Evolutionary conservation across 2,329 filamentous ascomycete genomes (phyloP), one percentile per base, ranked within the genome.

Genomic region (Penicillium oxalicum): DNA sequence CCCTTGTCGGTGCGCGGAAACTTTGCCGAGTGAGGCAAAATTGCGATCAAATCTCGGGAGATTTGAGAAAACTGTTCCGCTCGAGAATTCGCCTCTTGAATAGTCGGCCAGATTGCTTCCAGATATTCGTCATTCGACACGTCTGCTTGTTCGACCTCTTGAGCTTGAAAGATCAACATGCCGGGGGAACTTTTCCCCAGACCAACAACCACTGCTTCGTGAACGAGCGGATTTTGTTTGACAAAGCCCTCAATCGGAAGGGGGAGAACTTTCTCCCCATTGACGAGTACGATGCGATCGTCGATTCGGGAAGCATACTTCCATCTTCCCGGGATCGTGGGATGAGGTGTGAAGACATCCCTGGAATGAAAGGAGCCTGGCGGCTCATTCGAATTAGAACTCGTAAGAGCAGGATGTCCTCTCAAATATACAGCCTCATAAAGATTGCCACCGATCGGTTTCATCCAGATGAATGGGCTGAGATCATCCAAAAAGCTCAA

Each of bases 1-100:
- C 75, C 74, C 56, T 81, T 81, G 46, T 80, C 78, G 0, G 78
- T 80, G 2, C 65, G 62, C 0, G 77, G 76, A 40, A 74, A 79
- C 0, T 67, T 56, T 0, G 63, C 56, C 12, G 68, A 66, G 5
- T 49, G 50, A 2, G 66, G 61, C 3, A 75, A 46, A 2, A 67
- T 53, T 6, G 59, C 55, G 24, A 75, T 59, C 61, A 73, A 69
- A 24, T 74, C 72, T n/a, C 61, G 62, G 1, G 71, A 62, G 12
- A 76, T 69, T 36, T 71, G 72, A 0, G 71, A 70, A 49, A 73
- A 73, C n/a, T 64, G 62, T 38, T 75, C 73, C 3, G 71, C 66
- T 2, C 63, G 59, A 2, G 49, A 48, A 48, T 76, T 76, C 25
- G 71, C 71, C 2, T 61, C 51, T 35, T 69, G 59, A 9, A 76